These are phyloP conservation scores for Gossypium turneri DNA, from an alignment of 345 rosid genomes.

Conservation along the genomic window DNA sequence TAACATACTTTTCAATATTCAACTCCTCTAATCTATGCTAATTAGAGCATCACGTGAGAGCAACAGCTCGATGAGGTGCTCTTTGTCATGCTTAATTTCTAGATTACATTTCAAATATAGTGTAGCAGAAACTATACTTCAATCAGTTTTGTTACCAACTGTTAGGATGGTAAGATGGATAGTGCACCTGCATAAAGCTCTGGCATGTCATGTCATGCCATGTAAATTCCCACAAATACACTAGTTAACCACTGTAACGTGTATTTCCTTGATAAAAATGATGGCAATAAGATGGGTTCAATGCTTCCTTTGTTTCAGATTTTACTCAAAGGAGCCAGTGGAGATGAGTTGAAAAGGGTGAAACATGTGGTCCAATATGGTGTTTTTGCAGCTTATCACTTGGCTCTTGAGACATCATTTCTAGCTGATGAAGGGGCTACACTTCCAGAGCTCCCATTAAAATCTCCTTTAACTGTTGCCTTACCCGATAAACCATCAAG, in stretches of 20 bases:
- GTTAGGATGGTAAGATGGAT: background rate
- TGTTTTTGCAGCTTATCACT: constrained; percentile 96
- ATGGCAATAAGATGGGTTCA: background rate
- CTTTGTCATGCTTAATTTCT: constrained; percentile 3
- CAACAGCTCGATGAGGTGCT: constrained; percentile 1
- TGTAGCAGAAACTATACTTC: constrained; percentile 11
- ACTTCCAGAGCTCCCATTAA: constrained; percentile 84
- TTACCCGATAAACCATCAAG: constrained; percentile 74
- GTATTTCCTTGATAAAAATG: constrained; percentile 7
- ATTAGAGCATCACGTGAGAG: background rate
- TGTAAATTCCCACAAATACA: background rate
- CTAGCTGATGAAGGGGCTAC: constrained; percentile 97
- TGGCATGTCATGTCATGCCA: background rate
- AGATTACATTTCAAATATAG: constrained; percentile 6
- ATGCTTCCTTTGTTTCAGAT: constrained; percentile 48
- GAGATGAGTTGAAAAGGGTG: constrained; percentile 85
- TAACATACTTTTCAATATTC: background rate
- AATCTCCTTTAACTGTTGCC: constrained; percentile 78
- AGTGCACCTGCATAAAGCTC: background rate
- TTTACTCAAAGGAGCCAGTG: constrained; percentile 85
- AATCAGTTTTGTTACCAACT: background rate
- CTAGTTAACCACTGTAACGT: background rate
- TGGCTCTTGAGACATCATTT: constrained; percentile 97
- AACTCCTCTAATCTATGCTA: background rate
- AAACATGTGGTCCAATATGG: constrained; percentile 97